Base-by-base conservation (phyloP, 805 yeast species). In the Vanderwaltozyma verrucispora region DNA sequence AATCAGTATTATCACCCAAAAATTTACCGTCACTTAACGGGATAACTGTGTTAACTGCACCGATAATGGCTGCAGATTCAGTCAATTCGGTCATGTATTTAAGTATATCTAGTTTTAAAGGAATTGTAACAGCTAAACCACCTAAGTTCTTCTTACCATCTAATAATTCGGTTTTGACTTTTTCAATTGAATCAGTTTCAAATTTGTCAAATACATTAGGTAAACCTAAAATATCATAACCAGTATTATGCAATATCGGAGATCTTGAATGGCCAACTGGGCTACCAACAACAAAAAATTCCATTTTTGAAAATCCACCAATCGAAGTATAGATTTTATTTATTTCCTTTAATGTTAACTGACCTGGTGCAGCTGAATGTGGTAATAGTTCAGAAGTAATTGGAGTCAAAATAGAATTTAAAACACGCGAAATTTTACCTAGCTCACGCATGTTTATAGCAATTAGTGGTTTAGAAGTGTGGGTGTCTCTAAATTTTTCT, bases 91-190 rank as follows among this genome's bases (percentile, higher is more conserved):
- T 67, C 45, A 80, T 70, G 46, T 74, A 72, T 47, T 76, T 68
- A 64, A 83, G 76, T 44, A 89, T 77, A 41, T 80, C 94, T 38
- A 86, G 54, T 57, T 92, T 92, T 54, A 89, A 67, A 4, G 99
- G 99, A 54, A 89, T 89, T 2, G 98, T 92, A 7, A 92, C 85
- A 5, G 95, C 88, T 44, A 83, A 76, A n/a, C 98, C 99, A 33
- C 97, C 97, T 51, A 92, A 81, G 8, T 63, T 53, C 13, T 40
- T 15, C 13, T 73, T 59, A 15, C 58, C 57, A 27, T 65, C 54
- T 40, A 75, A 64, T 38, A 87, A 56, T 32, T 69, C 60, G 11
- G 67, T 62, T 35, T 67, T 66, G 20, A 84, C 88, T 34, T 67
- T 69, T 2, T 55, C 53, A 9, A 79, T 84, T 48, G 75, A 72